Percentiles rank a stretch among this genome's conserved stretches.
Conservation (phyloP, 116 monocot genomes). For the Iris pallida region DNA sequence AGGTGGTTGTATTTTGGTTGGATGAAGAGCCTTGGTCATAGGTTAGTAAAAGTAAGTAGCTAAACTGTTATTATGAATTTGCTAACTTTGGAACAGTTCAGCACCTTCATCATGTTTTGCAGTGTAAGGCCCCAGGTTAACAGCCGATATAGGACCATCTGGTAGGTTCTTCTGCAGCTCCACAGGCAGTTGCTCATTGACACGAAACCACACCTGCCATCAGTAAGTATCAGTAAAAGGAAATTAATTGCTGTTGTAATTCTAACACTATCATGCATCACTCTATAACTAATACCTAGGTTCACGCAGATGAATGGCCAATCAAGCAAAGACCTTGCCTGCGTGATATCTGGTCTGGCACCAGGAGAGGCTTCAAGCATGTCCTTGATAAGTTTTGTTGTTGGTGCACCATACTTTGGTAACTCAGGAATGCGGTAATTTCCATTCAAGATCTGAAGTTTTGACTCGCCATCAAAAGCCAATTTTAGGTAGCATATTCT, state of each 20-base stretch:
- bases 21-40: too few species aligned
- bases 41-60: too few species aligned
- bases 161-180: constrained; percentile 71
- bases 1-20: too few species aligned
- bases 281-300: constrained; percentile 68
- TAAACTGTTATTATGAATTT: not conserved
- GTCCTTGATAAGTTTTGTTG: constrained; percentile 70
- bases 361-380: constrained; percentile 79
- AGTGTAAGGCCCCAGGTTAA: constrained; percentile 11
- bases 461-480: constrained; percentile 99
- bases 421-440: constrained; percentile 91
- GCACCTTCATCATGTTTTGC: constrained; percentile 50
- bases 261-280: constrained; percentile 35
- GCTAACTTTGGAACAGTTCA: not conserved
- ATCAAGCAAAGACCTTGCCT: constrained; percentile 97
- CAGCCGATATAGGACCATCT: constrained; percentile 27
- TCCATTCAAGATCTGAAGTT: constrained; percentile 91
- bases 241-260: constrained; percentile 7
- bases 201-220: constrained; percentile 80
- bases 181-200: constrained; percentile 64
- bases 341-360: constrained; percentile 91
- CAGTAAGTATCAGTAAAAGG: constrained; percentile 6
- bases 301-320: constrained; percentile 72
- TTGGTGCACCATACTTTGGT: constrained; percentile 65
- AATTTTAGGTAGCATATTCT: constrained; percentile 86